A percentile compares a stretch with the other conserved stretches of the same genome.
phyloP scores from a whole-genome alignment of 306 rosid genomes.

The Quercus wislizeni region DNA sequence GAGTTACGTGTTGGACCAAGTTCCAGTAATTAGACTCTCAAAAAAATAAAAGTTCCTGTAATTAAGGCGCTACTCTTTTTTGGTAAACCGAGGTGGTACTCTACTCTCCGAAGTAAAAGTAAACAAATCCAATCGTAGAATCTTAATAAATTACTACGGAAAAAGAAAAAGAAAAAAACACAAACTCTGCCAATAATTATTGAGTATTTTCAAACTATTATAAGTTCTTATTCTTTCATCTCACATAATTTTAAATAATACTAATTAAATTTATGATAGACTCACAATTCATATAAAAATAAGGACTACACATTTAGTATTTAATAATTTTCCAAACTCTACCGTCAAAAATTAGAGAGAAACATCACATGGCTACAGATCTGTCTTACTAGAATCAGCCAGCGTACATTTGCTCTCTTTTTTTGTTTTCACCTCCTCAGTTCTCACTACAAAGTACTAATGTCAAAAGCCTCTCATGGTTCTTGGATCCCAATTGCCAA shows the following conservation, averaged over 20 bases:
- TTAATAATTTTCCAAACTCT: not conserved
- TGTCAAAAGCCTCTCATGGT: constrained; percentile 1
- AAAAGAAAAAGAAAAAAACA: not conserved
- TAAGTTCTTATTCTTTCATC: accelerated
- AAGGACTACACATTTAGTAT: too few species aligned
- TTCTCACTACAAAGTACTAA: constrained; percentile 12
- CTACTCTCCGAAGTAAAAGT: too few species aligned
- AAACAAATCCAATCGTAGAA: too few species aligned
- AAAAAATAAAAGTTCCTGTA: not conserved
- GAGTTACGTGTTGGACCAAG: not conserved
- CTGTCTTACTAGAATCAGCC: constrained; percentile 54
- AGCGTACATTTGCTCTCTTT: constrained; percentile 28
- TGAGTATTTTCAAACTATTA: accelerated
- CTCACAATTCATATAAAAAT: too few species aligned
- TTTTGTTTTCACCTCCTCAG: constrained; percentile 13
- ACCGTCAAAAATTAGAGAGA: constrained; percentile 42
- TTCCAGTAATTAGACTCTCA: not conserved
- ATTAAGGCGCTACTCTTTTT: not conserved
- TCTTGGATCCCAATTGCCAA: constrained; percentile 5
- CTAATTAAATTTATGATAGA: accelerated
- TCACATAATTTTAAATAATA: accelerated
- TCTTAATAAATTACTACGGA: not conserved
- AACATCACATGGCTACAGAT: constrained; percentile 61
- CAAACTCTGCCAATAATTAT: too few species aligned
- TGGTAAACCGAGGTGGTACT: too few species aligned